Evolutionary conservation across 139 green algal genomes (phyloP).

Genomic region (Tetradesmus lagerheimii): DNA sequence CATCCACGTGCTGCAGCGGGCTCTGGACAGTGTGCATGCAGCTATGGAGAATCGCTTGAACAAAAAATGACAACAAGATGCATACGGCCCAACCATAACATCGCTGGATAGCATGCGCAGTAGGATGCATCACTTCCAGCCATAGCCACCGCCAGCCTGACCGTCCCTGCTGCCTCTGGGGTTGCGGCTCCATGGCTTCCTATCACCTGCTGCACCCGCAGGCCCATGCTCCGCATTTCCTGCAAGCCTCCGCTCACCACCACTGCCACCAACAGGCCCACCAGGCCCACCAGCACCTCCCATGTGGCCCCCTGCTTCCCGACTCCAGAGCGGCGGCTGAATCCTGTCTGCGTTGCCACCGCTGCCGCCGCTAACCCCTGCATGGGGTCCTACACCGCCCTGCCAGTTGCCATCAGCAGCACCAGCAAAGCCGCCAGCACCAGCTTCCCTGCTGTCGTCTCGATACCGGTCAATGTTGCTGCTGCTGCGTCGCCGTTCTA

Average conservation of each 20-base stretch:
- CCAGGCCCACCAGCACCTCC: not conserved
- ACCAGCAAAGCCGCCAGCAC: not conserved
- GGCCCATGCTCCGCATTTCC: not conserved
- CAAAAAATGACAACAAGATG: too few species aligned
- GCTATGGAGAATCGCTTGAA: too few species aligned
- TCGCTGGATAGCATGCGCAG: not conserved
- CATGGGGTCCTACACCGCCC: not conserved
- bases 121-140: not conserved
- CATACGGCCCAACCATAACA: too few species aligned
- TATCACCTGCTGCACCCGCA: not conserved
- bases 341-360: not conserved
- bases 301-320: not conserved
- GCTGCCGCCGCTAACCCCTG: too few species aligned
- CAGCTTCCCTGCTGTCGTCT: not conserved
- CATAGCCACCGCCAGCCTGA: not conserved
- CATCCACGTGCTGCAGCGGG: too few species aligned
- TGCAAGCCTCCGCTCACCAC: not conserved
- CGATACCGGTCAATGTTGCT: not conserved
- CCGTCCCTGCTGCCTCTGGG: not conserved
- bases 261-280: not conserved
- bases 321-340: not conserved
- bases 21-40: too few species aligned
- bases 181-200: not conserved
- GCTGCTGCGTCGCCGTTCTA: not conserved
- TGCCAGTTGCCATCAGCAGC: not conserved